These are phyloP conservation scores for Sporodiniella umbellata DNA, from an alignment of 371 early-diverging fungal species.

Conservation along the genomic window DNA sequence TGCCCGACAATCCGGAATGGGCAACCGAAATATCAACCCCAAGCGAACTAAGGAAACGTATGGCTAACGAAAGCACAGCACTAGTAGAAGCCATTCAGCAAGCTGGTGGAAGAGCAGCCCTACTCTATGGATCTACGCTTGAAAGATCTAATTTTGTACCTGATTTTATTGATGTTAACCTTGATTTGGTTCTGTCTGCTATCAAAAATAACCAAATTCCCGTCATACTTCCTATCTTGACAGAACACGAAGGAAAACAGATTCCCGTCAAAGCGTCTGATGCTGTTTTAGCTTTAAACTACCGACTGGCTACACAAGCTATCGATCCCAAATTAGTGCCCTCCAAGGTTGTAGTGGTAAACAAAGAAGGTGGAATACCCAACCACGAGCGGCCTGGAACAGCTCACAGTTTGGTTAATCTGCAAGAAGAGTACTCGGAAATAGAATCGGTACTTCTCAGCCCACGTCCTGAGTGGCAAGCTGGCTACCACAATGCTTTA, in stretches of 20 bases:
- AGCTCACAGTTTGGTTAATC: conserved; percentile 47
- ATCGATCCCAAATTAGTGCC: conserved; percentile 22
- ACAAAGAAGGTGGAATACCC: conserved; percentile 47
- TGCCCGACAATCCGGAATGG: conserved; percentile 59
- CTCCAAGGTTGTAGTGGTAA: conserved; percentile 43
- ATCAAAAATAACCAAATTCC: conserved; percentile 42
- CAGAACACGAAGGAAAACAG: conserved; percentile 20
- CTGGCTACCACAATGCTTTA: conserved; percentile 10
- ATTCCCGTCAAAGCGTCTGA: conserved; percentile 27
- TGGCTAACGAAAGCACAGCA: conserved; percentile 57
- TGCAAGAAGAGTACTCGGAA: conserved; percentile 40
- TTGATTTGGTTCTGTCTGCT: conserved; percentile 39
- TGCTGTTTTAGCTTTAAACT: conserved; percentile 28
- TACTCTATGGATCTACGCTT: conserved; percentile 43
- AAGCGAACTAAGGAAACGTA: conserved; percentile 37
- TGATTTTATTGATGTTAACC: conserved; percentile 18
- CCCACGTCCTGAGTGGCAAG: conserved; percentile 22
- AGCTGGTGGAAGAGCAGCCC: conserved; percentile 74
- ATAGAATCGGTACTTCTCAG: conserved; percentile 28
- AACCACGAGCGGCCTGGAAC: conserved; percentile 46
- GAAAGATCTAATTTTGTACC: conserved; percentile 10
- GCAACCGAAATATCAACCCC: conserved; percentile 17
- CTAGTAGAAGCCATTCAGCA: conserved; percentile 73
- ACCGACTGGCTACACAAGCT: conserved; percentile 14
- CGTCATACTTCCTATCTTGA: conserved; percentile 38